Evolutionary conservation across 371 early-diverging fungal species (phyloP), one percentile per base, ranked within the genome.

Genomic region (Quaeritorhiza haematococci): DNA sequence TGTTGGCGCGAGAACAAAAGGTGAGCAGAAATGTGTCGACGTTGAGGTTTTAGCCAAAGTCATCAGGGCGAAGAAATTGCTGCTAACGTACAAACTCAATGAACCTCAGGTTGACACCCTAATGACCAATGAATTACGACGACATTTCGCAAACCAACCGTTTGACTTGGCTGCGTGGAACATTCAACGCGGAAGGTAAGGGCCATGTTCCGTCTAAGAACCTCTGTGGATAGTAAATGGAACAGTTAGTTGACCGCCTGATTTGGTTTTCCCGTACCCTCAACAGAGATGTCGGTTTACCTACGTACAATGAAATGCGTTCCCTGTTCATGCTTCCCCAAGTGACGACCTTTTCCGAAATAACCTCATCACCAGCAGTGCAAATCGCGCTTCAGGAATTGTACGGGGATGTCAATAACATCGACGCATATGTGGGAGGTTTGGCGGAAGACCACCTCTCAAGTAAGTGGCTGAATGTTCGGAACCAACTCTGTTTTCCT

Each of bases 91-190:
- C n/a, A n/a, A n/a, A n/a, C 13, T 13, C 38, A 38, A 19, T 13
- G 38, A 38, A 15, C 48, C 8, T 26, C 26, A 19, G 17, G 26
- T 47, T 19, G 48, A 47, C 26, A 26, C 8, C 19, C 48, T 47
- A 47, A 17, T 47, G 19, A 47, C 48, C 17, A 26, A 47, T 26
- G 48, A 47, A 47, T 13, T 47, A 10, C 17, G 48, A 17, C 8
- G 19, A 15, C 19, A 10, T 26, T 26, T 19, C 48, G 10, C 48
- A 19, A 26, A 26, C 13, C 48, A 47, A 19, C 17, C 26, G 17
- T 47, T 47, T 47, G 48, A 47, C 19, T 19, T 47, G 17, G 48
- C 48, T 47, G 48, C 48, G 17, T 17, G 19, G 26, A 47, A 47
- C 26, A 26, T 47, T 17, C 48, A 47, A 26, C 17, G 48, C 17